phyloP scores from a whole-genome alignment of 352 stramenopile genomes.

The Pythium aquatile region DNA sequence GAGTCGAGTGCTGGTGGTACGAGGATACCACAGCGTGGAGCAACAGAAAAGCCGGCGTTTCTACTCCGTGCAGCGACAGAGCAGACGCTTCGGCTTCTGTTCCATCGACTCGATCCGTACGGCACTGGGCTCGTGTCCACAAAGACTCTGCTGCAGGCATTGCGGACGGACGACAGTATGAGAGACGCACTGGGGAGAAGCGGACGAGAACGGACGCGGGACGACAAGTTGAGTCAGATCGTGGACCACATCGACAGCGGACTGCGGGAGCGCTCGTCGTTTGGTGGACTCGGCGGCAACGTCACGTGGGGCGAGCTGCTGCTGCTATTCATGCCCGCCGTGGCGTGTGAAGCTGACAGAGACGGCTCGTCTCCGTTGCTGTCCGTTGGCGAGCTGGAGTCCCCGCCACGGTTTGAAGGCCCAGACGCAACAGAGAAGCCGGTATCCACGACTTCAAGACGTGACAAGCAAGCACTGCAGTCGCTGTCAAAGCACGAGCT shows the following conservation, averaged over 20 bases:
- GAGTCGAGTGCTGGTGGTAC: conserved; percentile 22
- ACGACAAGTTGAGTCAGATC: conserved; percentile 33
- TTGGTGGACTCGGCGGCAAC: conserved; percentile 26
- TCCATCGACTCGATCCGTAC: conserved; percentile 69
- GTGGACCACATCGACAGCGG: conserved; percentile 40
- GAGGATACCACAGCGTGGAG: conserved; percentile 29
- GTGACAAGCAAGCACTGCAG: conserved; percentile 26
- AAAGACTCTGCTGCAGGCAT: conserved; percentile 33
- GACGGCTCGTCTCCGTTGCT: background rate
- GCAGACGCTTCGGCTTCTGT: conserved; percentile 48
- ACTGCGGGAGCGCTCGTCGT: conserved; percentile 30
- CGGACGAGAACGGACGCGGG: conserved; percentile 5
- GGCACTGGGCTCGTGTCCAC: conserved; percentile 48
- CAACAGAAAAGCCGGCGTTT: conserved; percentile 10
- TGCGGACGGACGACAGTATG: conserved; percentile 36
- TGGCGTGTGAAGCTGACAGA: conserved; percentile 5
- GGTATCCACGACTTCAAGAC: background rate
- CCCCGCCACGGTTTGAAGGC: conserved; percentile 12
- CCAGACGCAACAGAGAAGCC: background rate
- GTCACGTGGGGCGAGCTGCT: conserved; percentile 80
- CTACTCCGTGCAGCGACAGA: conserved; percentile 52
- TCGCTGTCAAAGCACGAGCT: conserved; percentile 46
- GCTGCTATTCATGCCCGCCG: conserved; percentile 59
- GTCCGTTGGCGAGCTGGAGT: background rate
- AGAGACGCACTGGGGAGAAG: conserved; percentile 34